Percentiles rank a stretch among this genome's conserved stretches.
Conservation (phyloP, 1,139 yeast genomes). For the Taphrina pruni region DNA sequence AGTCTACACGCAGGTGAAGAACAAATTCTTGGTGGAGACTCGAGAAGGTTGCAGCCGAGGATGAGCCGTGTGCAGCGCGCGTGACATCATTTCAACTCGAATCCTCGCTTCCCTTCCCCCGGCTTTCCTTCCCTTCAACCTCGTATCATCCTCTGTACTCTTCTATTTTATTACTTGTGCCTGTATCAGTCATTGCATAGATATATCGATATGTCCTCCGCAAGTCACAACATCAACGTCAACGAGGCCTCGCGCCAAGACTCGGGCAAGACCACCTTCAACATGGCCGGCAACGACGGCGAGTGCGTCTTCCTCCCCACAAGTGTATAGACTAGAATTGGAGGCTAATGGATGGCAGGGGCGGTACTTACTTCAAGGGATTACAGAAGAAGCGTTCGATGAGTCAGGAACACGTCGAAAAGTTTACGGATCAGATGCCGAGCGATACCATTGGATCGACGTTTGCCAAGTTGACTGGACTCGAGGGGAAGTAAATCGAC, state of each 20-base stretch:
- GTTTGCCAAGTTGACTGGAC: conserved; percentile 38
- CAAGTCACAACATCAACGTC: conserved; percentile 38
- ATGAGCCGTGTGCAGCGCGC: too few relatives aligned
- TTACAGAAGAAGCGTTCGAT: conserved; percentile 33
- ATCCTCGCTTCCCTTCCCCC: too few relatives aligned
- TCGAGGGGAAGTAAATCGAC: conserved; percentile 16
- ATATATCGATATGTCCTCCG: conserved; percentile 20
- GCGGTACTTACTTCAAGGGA: conserved; percentile 37
- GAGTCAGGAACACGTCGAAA: conserved; percentile 34
- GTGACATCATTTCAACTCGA: too few relatives aligned
- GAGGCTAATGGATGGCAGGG: conserved; percentile 1
- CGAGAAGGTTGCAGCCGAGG: too few relatives aligned
- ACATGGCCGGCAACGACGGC: conserved; percentile 35
- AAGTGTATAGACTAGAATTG: not conserved
- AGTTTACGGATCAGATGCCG: conserved; percentile 35
- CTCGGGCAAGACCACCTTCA: conserved; percentile 15
- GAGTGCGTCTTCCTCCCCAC: not conserved
- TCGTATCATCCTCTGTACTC: too few relatives aligned
- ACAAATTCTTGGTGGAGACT: too few relatives aligned
- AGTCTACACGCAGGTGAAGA: too few relatives aligned
- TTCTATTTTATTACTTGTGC: too few relatives aligned
- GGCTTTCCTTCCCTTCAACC: too few relatives aligned
- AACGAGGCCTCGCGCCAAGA: conserved; percentile 38
- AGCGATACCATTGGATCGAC: conserved; percentile 33
- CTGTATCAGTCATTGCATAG: too few relatives aligned